Percentiles rank a stretch among this genome's conserved stretches.
phyloP scores from a whole-genome alignment of 2,329 filamentous ascomycete species.

The Alternaria longipes region DNA sequence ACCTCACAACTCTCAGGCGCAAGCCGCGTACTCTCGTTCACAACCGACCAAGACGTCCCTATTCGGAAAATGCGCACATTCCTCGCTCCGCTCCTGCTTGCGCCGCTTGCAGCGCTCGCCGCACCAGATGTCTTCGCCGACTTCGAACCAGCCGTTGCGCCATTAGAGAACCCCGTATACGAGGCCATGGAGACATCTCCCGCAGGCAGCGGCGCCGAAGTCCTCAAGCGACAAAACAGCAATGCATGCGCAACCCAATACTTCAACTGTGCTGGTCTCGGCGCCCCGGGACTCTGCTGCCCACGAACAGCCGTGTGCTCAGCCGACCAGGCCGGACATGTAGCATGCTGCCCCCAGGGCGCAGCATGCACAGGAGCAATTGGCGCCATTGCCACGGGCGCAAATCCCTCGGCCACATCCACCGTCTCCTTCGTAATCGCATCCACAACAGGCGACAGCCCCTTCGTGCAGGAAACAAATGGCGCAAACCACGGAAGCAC shows the following conservation, averaged over 20 bases:
- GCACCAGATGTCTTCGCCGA: slow-evolving; percentile 39
- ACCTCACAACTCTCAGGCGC: slow-evolving; percentile 19
- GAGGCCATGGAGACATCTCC: slow-evolving; percentile 36
- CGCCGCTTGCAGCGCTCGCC: slow-evolving; percentile 42
- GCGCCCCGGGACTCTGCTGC: slow-evolving; percentile 66
- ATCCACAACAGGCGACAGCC: slow-evolving; percentile 25
- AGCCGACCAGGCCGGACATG: slow-evolving; percentile 64
- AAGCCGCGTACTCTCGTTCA: slow-evolving; percentile 16
- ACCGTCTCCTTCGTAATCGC: slow-evolving; percentile 31
- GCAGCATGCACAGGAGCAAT: slow-evolving; percentile 64
- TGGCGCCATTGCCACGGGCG: slow-evolving; percentile 12
- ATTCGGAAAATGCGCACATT: slow-evolving; percentile 40
- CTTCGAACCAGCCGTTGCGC: slow-evolving; percentile 44
- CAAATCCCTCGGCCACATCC: slow-evolving; percentile 31
- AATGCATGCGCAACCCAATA: slow-evolving; percentile 62
- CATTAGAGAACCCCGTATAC: slow-evolving; percentile 28
- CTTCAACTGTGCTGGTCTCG: slow-evolving; percentile 62
- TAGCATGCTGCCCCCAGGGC: slow-evolving; percentile 69
- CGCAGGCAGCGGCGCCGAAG: slow-evolving; percentile 32
- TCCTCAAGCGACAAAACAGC: slow-evolving; percentile 50
- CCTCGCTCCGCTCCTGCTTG: slow-evolving; percentile 37
- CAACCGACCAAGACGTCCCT: not conserved
- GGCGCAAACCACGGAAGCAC: slow-evolving; percentile 42
- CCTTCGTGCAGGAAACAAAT: slow-evolving; percentile 36
- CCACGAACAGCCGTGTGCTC: slow-evolving; percentile 62